These are phyloP conservation scores for Sporisorium scitamineum DNA, from an alignment of 1,284 basidiomycete species.

Conservation along the genomic window DNA sequence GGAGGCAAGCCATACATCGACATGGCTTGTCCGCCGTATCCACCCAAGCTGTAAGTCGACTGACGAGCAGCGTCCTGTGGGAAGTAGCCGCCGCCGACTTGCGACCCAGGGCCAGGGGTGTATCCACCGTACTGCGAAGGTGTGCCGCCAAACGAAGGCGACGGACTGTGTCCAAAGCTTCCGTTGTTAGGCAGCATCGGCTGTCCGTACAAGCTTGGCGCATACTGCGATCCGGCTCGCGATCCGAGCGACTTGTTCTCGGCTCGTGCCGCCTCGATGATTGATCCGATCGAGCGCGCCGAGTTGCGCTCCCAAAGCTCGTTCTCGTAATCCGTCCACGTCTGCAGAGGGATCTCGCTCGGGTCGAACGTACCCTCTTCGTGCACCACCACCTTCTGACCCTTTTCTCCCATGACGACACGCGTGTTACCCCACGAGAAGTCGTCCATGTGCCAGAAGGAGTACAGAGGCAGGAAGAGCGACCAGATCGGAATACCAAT, in stretches of 20 bases:
- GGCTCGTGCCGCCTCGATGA: slow-evolving; percentile 56
- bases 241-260: slow-evolving; percentile 56
- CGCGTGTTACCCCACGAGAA: slow-evolving; percentile 94
- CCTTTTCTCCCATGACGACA: slow-evolving; percentile 91
- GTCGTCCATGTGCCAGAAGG: slow-evolving; percentile 99
- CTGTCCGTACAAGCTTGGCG: slow-evolving; percentile 54
- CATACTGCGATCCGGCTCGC: slow-evolving; percentile 55
- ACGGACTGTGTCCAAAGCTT: slow-evolving; percentile 55
- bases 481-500: slow-evolving; percentile 91
- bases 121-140: slow-evolving; percentile 44
- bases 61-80: slow-evolving; percentile 49
- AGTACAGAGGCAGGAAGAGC: slow-evolving; percentile 92
- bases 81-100: slow-evolving; percentile 46
- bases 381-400: slow-evolving; percentile 85
- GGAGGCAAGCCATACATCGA: slow-evolving; percentile 54
- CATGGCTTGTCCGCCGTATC: slow-evolving; percentile 57
- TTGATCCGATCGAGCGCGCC: slow-evolving; percentile 54
- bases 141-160: slow-evolving; percentile 42
- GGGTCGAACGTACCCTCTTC: slow-evolving; percentile 96
- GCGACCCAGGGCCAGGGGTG: slow-evolving; percentile 30
- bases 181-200: slow-evolving; percentile 41
- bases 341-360: slow-evolving; percentile 94
- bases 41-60: slow-evolving; percentile 52
- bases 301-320: slow-evolving; percentile 61
- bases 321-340: slow-evolving; percentile 83